Evolutionary conservation across 805 yeast species (phyloP).

Genomic region (Saccharomycopsis babjevae): DNA sequence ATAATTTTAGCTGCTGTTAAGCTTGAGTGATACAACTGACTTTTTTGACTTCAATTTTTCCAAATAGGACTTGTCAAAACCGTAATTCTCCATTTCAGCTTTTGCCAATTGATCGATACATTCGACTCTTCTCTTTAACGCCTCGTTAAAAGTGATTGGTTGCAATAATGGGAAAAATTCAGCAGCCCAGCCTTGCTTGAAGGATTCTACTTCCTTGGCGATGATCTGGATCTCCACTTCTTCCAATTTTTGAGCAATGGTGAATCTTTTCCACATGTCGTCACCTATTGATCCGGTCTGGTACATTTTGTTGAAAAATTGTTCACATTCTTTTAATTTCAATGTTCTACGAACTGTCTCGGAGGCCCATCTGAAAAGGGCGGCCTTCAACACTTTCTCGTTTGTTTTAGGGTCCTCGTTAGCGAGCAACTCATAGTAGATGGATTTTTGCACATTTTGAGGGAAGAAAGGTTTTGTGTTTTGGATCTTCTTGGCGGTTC

Average conservation of each 20-base stretch:
- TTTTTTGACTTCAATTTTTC: neutral
- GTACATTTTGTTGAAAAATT: slow-evolving; percentile 58
- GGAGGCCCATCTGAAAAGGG: slow-evolving; percentile 61
- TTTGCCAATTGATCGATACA: slow-evolving; percentile 32
- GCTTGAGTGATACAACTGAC: neutral
- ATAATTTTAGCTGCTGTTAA: neutral
- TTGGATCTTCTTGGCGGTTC: slow-evolving; percentile 38
- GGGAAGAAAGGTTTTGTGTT: slow-evolving; percentile 65
- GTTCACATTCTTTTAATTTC: slow-evolving; percentile 70
- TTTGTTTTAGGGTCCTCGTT: slow-evolving; percentile 52
- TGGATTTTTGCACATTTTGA: slow-evolving; percentile 52
- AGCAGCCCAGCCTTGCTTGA: slow-evolving; percentile 74
- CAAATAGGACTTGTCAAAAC: slow-evolving; percentile 10
- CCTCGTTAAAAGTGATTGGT: slow-evolving; percentile 88
- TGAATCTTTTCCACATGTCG: slow-evolving; percentile 71
- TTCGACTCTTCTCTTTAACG: slow-evolving; percentile 62
- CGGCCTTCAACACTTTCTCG: slow-evolving; percentile 66
- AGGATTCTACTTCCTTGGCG: slow-evolving; percentile 60
- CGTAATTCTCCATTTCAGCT: slow-evolving; percentile 27
- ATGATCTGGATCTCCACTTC: slow-evolving; percentile 75
- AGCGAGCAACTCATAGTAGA: slow-evolving; percentile 51
- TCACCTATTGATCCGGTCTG: slow-evolving; percentile 90
- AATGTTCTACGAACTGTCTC: slow-evolving; percentile 80
- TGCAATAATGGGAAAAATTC: slow-evolving; percentile 67
- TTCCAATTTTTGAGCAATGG: slow-evolving; percentile 64